Percentiles rank a stretch among this genome's conserved stretches.
Evolutionary conservation across 2,329 filamentous ascomycete genomes (phyloP).

Genomic region (Neoarthrinium moseri): DNA sequence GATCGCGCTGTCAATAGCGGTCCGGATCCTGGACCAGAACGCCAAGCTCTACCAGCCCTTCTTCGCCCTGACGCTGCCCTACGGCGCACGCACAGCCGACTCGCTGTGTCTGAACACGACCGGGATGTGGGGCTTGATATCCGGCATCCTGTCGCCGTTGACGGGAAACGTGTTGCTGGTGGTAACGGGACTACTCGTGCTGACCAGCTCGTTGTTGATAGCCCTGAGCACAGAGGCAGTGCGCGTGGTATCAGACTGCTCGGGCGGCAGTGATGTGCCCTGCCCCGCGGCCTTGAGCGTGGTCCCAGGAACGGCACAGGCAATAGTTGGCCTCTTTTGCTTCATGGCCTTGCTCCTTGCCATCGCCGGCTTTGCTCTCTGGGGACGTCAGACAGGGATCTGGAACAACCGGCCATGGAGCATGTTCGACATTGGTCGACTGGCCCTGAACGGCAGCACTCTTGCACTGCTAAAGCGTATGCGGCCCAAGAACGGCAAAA

Average conservation of each 20-base stretch:
- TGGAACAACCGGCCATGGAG: slow-evolving; percentile 37
- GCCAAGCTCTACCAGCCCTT: slow-evolving; percentile 40
- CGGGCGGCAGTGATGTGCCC: slow-evolving; percentile 11
- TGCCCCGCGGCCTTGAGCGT: slow-evolving; percentile 36
- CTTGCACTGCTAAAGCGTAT: slow-evolving; percentile 16
- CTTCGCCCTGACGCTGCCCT: slow-evolving; percentile 34
- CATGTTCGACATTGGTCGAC: slow-evolving; percentile 32
- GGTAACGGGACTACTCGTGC: slow-evolving; percentile 34
- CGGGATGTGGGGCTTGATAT: slow-evolving; percentile 32
- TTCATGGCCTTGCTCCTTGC: slow-evolving; percentile 28
- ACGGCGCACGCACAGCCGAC: slow-evolving; percentile 36
- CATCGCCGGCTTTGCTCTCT: slow-evolving; percentile 25
- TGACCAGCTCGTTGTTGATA: slow-evolving; percentile 32
- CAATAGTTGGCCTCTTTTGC: slow-evolving; percentile 30
- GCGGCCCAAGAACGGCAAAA: slow-evolving; percentile 6
- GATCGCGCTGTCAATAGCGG: slow-evolving; percentile 31
- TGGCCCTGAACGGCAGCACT: slow-evolving; percentile 29
- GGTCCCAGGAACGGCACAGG: slow-evolving; percentile 26
- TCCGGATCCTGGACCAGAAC: slow-evolving; percentile 34
- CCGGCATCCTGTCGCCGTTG: slow-evolving; percentile 31
- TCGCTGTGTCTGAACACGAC: slow-evolving; percentile 41
- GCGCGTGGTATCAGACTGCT: slow-evolving; percentile 33
- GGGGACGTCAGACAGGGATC: slow-evolving; percentile 36
- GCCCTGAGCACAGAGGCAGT: slow-evolving; percentile 40
- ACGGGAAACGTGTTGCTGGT: slow-evolving; percentile 35